Percentiles rank a stretch among this genome's conserved stretches.
Conservation (phyloP, 1,139 yeast genomes). For the Sugiyamaella japonica region DNA sequence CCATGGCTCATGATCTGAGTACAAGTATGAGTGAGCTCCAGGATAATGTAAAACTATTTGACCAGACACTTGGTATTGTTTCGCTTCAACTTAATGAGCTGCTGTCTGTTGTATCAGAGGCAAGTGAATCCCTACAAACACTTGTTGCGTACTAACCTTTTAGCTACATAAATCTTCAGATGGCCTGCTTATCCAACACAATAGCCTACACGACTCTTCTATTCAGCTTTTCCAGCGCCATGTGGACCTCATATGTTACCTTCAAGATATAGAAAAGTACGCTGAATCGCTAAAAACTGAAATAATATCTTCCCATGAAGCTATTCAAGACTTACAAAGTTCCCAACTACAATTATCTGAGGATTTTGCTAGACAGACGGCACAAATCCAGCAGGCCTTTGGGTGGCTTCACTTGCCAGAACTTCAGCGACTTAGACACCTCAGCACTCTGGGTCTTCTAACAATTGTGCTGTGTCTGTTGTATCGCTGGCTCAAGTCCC, state of each 20-base stretch:
- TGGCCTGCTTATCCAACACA: not conserved
- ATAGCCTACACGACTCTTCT: not conserved
- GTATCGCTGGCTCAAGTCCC: not conserved
- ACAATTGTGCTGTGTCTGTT: not conserved
- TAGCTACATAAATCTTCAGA: slow-evolving; percentile 1
- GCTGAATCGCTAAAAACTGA: not conserved
- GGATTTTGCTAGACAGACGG: not conserved
- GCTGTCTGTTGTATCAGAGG: not conserved
- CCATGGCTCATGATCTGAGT: not conserved
- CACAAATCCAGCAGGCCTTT: not conserved
- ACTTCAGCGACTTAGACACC: not conserved
- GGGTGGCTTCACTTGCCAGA: not conserved
- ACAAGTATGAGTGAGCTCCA: not conserved
- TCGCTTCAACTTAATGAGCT: not conserved
- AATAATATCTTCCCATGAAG: not conserved
- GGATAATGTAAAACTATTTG: not conserved
- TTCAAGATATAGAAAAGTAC: slow-evolving; percentile 4
- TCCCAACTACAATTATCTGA: slow-evolving; percentile 1
- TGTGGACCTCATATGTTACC: slow-evolving; percentile 1
- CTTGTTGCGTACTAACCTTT: not conserved
- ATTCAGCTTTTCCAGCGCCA: slow-evolving; percentile 6
- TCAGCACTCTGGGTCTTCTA: not conserved
- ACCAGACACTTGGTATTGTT: not conserved
- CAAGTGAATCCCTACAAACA: not conserved
- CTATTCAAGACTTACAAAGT: not conserved